Evolutionary conservation across 805 yeast genomes (phyloP), one percentile per base, ranked within the genome.

Genomic region (Lachancea mirantina): DNA sequence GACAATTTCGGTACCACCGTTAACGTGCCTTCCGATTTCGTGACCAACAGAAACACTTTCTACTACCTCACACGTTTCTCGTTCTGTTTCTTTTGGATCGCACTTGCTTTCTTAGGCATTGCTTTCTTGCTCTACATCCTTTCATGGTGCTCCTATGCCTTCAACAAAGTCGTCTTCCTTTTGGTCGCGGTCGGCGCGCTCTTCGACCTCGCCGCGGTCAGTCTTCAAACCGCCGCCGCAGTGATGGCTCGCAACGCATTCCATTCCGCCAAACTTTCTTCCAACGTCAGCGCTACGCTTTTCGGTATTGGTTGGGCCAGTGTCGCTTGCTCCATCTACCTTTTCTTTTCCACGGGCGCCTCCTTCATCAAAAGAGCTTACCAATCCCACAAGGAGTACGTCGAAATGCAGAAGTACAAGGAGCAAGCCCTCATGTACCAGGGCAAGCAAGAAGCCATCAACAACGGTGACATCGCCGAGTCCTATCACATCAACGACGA

Each of bases 211-310:
- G 78, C 78, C 30, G 84, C 80, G 34, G 79, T 81, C 27, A 64
- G 83, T 8, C 63, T 79, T 51, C 72, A 76, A 55, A 84, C 95
- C 20, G 92, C 94, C 3, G 82, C 73, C 26, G 58, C 70, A 40
- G 94, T 80, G n/a, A 52, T 82, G 64, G 92, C 84, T 28, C 78
- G 68, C 54, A 67, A 75, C 47, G 78, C 80, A 17, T 88, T 88
- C 70, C 50, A 57, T 23, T 53, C 62, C 39, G 70, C 57, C 18
- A 68, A 62, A 26, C 50, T 64, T 41, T 37, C 43, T 10, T 67
- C 76, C 25, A 62, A 67, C 34, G 42, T 81, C 37, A 84, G 85
- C 40, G 66, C 74, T 19, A 60, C 72, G 28, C 57, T 72, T 49
- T 55, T 76, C 53, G 88, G 81, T 49, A 50, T 80, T 35, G 51